Conservation (phyloP, 257 asterid species). For the Rubia yunnanensis region DNA sequence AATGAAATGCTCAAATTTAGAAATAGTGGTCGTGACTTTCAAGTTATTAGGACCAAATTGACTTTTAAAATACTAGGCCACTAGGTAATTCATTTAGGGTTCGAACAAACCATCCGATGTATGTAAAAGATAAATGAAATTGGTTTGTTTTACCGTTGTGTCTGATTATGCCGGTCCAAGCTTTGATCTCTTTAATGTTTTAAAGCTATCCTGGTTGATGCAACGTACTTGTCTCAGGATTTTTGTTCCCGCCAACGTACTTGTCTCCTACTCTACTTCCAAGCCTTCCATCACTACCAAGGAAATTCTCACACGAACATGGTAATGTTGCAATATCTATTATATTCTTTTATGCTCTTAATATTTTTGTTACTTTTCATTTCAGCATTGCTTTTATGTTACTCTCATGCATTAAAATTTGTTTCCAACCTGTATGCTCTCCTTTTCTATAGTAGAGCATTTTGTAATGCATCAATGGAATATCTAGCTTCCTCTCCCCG, state of each 20-base stretch:
- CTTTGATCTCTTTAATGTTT: background rate
- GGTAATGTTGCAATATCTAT: conserved; percentile 31
- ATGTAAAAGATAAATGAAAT: background rate
- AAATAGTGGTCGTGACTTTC: background rate
- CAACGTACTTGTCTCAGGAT: conserved; percentile 34
- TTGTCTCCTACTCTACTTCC: conserved; percentile 53
- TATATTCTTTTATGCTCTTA: background rate
- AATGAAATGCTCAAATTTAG: background rate
- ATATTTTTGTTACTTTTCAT: background rate
- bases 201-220: conserved; percentile 7
- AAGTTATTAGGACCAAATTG: background rate
- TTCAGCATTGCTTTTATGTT: background rate
- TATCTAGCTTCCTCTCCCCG: background rate
- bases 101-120: background rate
- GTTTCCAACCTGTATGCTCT: background rate
- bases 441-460: background rate
- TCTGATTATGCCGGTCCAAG: background rate
- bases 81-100: background rate
- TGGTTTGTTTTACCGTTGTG: background rate
- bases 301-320: conserved; percentile 32
- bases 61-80: background rate
- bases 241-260: conserved; percentile 36
- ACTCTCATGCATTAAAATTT: background rate
- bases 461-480: background rate
- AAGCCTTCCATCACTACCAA: conserved; percentile 29